These are phyloP conservation scores for Metschnikowia rubicola DNA, from an alignment of 805 yeast species.

Conservation along the genomic window DNA sequence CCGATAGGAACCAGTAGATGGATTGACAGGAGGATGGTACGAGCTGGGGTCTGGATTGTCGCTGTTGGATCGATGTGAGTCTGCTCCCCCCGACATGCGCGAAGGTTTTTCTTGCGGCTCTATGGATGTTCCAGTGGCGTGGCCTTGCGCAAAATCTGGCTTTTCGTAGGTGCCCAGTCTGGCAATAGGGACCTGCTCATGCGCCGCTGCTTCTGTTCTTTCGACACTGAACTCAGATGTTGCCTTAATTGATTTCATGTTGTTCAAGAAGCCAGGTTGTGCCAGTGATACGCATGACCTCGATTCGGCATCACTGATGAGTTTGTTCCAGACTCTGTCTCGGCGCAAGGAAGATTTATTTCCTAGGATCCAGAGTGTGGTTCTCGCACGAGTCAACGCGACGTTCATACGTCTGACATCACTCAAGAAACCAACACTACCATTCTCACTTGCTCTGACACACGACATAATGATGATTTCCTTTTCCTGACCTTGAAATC, in stretches of 20 bases:
- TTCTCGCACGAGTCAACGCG: slow-evolving; percentile 88
- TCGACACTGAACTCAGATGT: not conserved
- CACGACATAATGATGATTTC: slow-evolving; percentile 92
- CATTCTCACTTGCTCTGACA: slow-evolving; percentile 78
- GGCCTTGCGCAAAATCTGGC: too few species aligned
- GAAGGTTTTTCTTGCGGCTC: too few species aligned
- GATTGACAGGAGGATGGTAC: too few species aligned
- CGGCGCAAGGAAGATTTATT: slow-evolving; percentile 59
- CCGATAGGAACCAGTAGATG: too few species aligned
- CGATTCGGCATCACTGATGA: slow-evolving; percentile 61
- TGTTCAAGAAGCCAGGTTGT: slow-evolving; percentile 33
- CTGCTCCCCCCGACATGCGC: too few species aligned
- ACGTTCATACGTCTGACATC: slow-evolving; percentile 97
- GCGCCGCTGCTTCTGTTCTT: too few species aligned
- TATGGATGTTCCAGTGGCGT: too few species aligned
- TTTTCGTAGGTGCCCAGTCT: too few species aligned
- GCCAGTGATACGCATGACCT: slow-evolving; percentile 39
- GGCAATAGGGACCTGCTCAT: too few species aligned
- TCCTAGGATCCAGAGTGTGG: slow-evolving; percentile 92
- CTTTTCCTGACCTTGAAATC: slow-evolving; percentile 97
- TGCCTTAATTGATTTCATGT: not conserved
- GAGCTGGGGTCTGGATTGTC: too few species aligned
- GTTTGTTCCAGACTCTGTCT: slow-evolving; percentile 69
- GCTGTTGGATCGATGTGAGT: too few species aligned
- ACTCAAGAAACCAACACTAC: slow-evolving; percentile 78